phyloP scores from a whole-genome alignment of 495 filamentous ascomycete species.

The Jackrogersella multiformis region DNA sequence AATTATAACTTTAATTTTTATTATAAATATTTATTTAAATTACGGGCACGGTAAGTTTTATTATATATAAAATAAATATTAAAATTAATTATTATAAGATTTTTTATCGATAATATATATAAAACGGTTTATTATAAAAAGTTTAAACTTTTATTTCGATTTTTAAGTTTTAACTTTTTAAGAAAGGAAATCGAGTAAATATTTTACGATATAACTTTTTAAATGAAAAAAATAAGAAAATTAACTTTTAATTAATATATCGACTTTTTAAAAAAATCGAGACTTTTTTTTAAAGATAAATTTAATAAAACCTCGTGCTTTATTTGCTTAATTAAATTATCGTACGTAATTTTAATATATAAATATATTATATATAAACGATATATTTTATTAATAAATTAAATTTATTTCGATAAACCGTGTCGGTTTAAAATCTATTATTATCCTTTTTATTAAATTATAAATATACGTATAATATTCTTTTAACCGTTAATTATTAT shows the following conservation, averaged over 20 bases:
- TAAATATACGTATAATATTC: neutral
- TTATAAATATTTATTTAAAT: neutral
- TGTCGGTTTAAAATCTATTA: neutral
- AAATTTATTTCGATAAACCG: neutral
- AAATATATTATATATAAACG: neutral
- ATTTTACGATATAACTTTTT: neutral
- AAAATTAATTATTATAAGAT: too few species aligned
- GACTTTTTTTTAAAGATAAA: neutral
- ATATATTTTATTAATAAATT: neutral
- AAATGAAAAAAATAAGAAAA: neutral
- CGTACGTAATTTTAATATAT: neutral
- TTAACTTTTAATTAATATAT: neutral
- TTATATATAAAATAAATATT: too few species aligned
- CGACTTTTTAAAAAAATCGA: neutral
- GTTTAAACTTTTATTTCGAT: neutral
- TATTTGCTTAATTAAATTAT: neutral
- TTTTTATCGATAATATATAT: conserved; percentile 4
- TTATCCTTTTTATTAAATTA: neutral
- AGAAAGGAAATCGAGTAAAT: neutral
- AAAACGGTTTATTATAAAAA: neutral
- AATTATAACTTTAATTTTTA: too few species aligned
- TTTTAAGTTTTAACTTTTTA: neutral
- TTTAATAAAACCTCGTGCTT: neutral
- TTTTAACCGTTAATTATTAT: neutral
- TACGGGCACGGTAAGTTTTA: neutral